Base-by-base conservation (phyloP, 176 grass and related monocot species). In the Chrysopogon serrulatus region DNA sequence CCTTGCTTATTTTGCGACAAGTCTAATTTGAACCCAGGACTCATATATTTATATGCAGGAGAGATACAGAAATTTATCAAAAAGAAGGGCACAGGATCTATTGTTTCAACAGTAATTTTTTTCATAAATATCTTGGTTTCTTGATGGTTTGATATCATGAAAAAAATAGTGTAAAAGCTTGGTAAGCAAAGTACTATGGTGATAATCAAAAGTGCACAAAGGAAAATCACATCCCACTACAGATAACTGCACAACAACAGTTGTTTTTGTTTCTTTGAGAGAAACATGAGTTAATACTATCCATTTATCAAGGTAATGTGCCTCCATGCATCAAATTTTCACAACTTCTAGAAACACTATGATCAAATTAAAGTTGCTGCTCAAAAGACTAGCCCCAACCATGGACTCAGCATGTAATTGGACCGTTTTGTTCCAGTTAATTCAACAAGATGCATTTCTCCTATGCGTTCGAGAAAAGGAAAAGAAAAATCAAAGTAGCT, bases 81-180 rank as follows among this genome's bases (percentile, higher is more conserved):
- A 71, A 27, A 37, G 4, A 77, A 27, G 18, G 23, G 3, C 4
- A 76, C 39, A 54, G 5, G 9, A 32, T 51, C 42, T 28, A 40
- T 40, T 53, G 51, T 51, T 64, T 48, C 19, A 62, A 63, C 33
- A 79, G 24, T 44, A 75, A n/a, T n/a, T 35, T 31, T 42, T 26
- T 82, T 23, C 37, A 28, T 11, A 61, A 41, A 21, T 82, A 32
- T 11, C 4, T 88, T 84, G 15, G 57, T 78, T 79, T 78, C 65
- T 43, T 51, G 33, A 49, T 33, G 5, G 4, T 49, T 40, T 49
- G 39, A 49, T 53, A 32, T 77, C 2, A 23, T 83, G 79, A 43
- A 65, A 68, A 16, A 62, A 11, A n/a, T n/a, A 83, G 32, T 5
- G 36, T 33, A 49, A 82, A 19, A 42, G 17, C 35, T 30, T 40